Evolutionary conservation across 306 rosid species (phyloP).

Genomic region (Prunus mongolica): DNA sequence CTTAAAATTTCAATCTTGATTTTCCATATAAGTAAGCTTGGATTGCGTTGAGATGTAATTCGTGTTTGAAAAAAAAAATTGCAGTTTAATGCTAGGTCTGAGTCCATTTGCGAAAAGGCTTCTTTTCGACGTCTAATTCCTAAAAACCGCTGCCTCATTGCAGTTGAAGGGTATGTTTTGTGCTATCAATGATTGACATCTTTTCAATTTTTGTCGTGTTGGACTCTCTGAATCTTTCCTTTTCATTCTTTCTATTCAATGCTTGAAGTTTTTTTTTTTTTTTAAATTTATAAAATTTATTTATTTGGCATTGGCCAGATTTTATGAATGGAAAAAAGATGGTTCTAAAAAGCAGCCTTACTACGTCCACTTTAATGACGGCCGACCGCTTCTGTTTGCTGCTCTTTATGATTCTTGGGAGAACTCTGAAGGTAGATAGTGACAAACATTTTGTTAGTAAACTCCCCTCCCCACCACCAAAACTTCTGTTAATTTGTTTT

Average conservation of each 20-base stretch:
- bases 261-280: not conserved
- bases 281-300: too few species aligned
- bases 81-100: constrained; percentile 90
- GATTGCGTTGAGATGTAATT: too few species aligned
- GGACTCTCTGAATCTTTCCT: not conserved
- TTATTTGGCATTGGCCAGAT: constrained; percentile 32
- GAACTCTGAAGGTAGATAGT: constrained; percentile 58
- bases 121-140: constrained; percentile 78
- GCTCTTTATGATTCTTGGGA: constrained; percentile 90
- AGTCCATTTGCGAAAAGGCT: constrained; percentile 65
- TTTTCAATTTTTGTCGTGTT: not conserved
- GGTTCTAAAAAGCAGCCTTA: constrained; percentile 91
- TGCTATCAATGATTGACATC: not conserved
- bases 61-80: not conserved
- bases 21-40: too few species aligned
- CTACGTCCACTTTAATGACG: constrained; percentile 81
- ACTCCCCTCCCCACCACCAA: not conserved
- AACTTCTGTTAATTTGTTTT: not conserved
- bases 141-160: constrained; percentile 74
- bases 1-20: too few species aligned
- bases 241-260: not conserved
- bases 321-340: constrained; percentile 93
- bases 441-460: not conserved
- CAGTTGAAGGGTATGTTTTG: constrained; percentile 63
- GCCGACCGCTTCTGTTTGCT: constrained; percentile 78